Conservation (phyloP, 257 asterid species). For the Rubia yunnanensis region DNA sequence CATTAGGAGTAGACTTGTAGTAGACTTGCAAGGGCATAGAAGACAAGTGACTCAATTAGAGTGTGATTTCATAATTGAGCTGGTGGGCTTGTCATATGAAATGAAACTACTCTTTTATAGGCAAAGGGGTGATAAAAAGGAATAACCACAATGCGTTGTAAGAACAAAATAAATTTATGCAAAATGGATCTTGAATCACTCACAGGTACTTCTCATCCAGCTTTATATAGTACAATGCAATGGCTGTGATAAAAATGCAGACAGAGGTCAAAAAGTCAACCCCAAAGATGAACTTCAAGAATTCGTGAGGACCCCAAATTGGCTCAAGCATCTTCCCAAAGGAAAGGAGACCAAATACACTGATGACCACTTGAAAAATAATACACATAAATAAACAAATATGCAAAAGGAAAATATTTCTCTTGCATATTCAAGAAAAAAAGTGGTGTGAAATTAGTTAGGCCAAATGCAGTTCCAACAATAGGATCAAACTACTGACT, state of each 20-base stretch:
- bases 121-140: not conserved
- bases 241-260: constrained; percentile 69
- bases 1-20: not conserved
- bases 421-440: not conserved
- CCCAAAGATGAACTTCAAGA: constrained; percentile 71
- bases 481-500: constrained; percentile 37
- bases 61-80: not conserved
- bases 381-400: no score
- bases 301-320: constrained; percentile 88
- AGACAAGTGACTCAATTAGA: not conserved
- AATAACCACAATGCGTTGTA: not conserved
- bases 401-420: not conserved
- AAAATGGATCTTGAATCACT: constrained; percentile 28
- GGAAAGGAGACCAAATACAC: constrained; percentile 71
- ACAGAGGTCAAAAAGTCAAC: constrained; percentile 75
- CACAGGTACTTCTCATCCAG: constrained; percentile 70
- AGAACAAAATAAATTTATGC: not conserved
- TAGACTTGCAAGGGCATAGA: no score
- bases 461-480: not conserved
- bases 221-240: constrained; percentile 66
- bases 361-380: constrained; percentile 53
- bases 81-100: not conserved
- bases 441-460: not conserved
- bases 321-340: constrained; percentile 88
- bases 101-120: not conserved